These are phyloP conservation scores for Rhodotorula mucilaginosa DNA, from an alignment of 1,284 basidiomycete genomes.

Conservation along the genomic window DNA sequence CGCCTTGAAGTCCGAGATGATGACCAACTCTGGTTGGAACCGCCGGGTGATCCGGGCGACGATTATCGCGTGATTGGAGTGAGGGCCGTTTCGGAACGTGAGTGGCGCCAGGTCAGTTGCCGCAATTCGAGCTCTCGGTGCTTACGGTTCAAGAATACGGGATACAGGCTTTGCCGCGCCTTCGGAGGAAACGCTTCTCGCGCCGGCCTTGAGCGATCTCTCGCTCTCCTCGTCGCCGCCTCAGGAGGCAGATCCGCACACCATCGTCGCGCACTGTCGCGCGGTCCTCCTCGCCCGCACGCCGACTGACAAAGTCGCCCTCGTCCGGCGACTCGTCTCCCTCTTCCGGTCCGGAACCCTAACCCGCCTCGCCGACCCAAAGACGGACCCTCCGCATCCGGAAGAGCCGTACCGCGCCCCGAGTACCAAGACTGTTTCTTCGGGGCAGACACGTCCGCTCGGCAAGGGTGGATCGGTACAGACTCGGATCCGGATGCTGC, in stretches of 20 bases:
- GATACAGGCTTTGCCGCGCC: constrained; percentile 19
- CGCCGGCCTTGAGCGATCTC: constrained; percentile 17
- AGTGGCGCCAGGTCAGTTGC: constrained; percentile 14
- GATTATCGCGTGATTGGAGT: constrained; percentile 72
- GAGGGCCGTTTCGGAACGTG: constrained; percentile 77
- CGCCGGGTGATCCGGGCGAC: constrained; percentile 55
- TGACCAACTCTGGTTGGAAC: constrained; percentile 64
- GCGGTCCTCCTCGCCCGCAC: constrained; percentile 50
- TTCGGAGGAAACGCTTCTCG: not conserved
- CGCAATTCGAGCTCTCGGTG: not conserved
- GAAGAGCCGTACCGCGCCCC: constrained; percentile 65
- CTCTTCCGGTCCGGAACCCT: constrained; percentile 69
- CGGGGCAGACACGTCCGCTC: constrained; percentile 61
- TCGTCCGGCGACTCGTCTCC: constrained; percentile 56
- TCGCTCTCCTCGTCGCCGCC: constrained; percentile 22
- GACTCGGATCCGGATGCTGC: constrained; percentile 70
- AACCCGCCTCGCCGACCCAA: constrained; percentile 62
- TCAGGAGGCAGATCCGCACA: constrained; percentile 40
- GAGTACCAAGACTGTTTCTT: constrained; percentile 60
- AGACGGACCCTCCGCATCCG: constrained; percentile 60
- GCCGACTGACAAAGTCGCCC: constrained; percentile 49
- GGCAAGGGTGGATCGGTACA: constrained; percentile 58
- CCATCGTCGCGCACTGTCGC: constrained; percentile 50
- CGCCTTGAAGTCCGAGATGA: constrained; percentile 58
- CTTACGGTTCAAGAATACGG: not conserved